Evolutionary conservation across 192 early-diverging fungal species (phyloP), one percentile per base, ranked within the genome.

Genomic region (Glomus cerebriforme): DNA sequence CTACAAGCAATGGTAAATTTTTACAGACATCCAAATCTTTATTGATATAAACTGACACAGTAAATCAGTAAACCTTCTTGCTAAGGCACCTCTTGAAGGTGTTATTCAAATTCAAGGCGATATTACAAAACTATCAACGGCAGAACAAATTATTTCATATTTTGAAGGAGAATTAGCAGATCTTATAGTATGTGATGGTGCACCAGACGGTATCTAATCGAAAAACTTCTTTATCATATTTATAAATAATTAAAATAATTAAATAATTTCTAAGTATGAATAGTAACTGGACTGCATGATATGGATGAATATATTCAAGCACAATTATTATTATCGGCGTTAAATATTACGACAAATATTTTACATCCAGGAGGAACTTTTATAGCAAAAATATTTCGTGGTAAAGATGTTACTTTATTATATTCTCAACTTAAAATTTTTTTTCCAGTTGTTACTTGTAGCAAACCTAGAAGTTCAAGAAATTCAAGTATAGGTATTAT

Each of bases 221-320:
- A 64, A 47, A 26, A 77, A 29, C 9, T 8, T 29, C 59, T 24
- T 29, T 19, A 58, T 24, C 22, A 49, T 22, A 6, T 22, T 15
- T n/a, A n/a, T n/a, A n/a, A n/a, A n/a, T n/a, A n/a, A n/a, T n/a
- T n/a, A n/a, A n/a, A n/a, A n/a, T n/a, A n/a, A n/a, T 24, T 66
- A 27, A 5, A 34, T 34, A 66, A 32, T 32, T 67, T 22, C 3
- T 22, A 22, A 54, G 6, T 54, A 54, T 54, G 3, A 54, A 54
- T 79, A 89, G 94, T 99, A 26, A 99, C 97, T 15, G 98, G 98
- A 26, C 87, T 98, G 39, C 97, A 98, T 83, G 98, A 98, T 79
- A 95, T 98, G 90, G 98, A 99, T 87, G 98, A 99, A 85, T 99
- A 97, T 82, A 96, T 98, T 80, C 98, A 99, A 79, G 96, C 97